These are phyloP conservation scores for Vigna nakashimae DNA, from an alignment of 306 rosid genomes.

Conservation along the genomic window DNA sequence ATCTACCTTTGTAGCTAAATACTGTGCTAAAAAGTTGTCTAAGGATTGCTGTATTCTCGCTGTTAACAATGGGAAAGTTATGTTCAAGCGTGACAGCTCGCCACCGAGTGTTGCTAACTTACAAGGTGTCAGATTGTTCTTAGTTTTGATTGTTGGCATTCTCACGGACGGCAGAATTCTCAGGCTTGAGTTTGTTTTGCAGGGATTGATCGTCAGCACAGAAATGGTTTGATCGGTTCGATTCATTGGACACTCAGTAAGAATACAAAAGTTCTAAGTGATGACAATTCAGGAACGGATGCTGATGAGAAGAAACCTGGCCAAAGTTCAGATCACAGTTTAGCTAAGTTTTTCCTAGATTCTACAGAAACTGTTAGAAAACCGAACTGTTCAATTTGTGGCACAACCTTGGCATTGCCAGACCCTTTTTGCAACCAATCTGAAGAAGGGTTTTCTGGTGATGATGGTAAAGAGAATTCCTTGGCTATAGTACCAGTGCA, in stretches of 20 bases:
- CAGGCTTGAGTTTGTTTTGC: conserved; percentile 43
- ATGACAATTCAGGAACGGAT: conserved; percentile 42
- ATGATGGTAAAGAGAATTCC: conserved; percentile 52
- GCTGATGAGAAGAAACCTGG: conserved; percentile 31
- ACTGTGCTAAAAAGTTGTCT: conserved; percentile 81
- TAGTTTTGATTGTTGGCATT: conserved; percentile 17
- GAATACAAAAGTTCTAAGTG: conserved; percentile 58
- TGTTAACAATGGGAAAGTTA: conserved; percentile 82
- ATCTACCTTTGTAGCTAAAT: conserved; percentile 79
- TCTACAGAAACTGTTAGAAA: conserved; percentile 43
- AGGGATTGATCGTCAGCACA: conserved; percentile 56
- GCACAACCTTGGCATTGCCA: conserved; percentile 41
- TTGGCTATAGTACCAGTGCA: conserved; percentile 81
- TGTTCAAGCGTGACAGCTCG: conserved; percentile 66
- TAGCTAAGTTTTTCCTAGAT: conserved; percentile 59
- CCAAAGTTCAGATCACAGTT: conserved; percentile 57
- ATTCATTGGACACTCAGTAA: conserved; percentile 51
- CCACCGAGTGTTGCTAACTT: conserved; percentile 35
- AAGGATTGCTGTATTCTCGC: conserved; percentile 75
- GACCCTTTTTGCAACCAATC: conserved; percentile 48
- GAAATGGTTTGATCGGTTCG: conserved; percentile 58
- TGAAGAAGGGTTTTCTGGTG: conserved; percentile 52
- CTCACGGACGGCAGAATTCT: conserved; percentile 29
- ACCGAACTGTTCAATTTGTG: conserved; percentile 68
- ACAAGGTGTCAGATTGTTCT: conserved; percentile 59